phyloP scores from a whole-genome alignment of 78 protist genomes.

The Acrasis kona region DNA sequence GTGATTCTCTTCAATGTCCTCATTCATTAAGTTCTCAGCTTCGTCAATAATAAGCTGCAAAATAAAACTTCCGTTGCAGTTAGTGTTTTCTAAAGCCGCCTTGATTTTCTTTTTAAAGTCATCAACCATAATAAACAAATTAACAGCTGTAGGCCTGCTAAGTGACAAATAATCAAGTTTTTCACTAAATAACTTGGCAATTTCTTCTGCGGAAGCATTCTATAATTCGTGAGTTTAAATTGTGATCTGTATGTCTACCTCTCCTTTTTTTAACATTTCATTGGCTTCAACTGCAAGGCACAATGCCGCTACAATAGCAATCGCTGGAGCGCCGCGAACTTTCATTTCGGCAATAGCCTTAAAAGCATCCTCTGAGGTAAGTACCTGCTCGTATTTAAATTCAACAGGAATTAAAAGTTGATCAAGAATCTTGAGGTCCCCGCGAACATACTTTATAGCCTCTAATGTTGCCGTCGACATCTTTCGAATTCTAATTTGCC shows the following conservation, averaged over 20 bases:
- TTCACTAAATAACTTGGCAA: neutral
- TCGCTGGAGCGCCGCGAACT: slow-evolving; percentile 68
- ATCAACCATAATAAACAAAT: slow-evolving; percentile 34
- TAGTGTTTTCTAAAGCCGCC: neutral
- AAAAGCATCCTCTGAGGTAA: slow-evolving; percentile 15
- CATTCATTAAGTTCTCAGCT: slow-evolving; percentile 19
- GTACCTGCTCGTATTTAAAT: slow-evolving; percentile 12
- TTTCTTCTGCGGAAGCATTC: too few species aligned
- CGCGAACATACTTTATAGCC: slow-evolving; percentile 16
- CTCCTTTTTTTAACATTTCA: neutral
- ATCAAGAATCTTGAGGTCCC: slow-evolving; percentile 16
- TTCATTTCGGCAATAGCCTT: slow-evolving; percentile 44
- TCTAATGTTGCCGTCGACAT: too few species aligned
- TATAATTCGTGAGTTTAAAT: too few species aligned
- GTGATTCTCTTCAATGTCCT: slow-evolving; percentile 13
- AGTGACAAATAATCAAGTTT: slow-evolving; percentile 20
- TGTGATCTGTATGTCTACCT: neutral
- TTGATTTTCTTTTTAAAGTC: neutral
- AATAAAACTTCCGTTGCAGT: neutral
- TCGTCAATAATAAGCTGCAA: neutral
- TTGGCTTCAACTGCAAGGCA: slow-evolving; percentile 28
- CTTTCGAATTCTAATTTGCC: too few species aligned
- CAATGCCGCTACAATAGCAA: slow-evolving; percentile 52
- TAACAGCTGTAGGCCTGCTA: slow-evolving; percentile 68
- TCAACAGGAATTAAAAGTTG: slow-evolving; percentile 33